Evolutionary conservation across 371 early-diverging fungal genomes (phyloP).

Genomic region (Chytridiales sp.): DNA sequence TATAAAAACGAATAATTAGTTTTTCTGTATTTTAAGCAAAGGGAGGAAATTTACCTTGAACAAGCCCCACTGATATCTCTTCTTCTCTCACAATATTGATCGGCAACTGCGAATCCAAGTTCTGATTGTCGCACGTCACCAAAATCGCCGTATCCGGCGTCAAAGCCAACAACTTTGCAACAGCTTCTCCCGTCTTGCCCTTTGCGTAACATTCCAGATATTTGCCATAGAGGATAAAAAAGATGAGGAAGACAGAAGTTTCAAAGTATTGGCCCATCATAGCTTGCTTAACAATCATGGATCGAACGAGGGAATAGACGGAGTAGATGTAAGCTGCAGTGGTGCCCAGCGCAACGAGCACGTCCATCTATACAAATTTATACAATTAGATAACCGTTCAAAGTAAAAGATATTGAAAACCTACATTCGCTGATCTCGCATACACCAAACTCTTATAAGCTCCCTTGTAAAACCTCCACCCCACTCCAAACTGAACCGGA

Average conservation of each 20-base stretch:
- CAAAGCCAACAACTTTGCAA: constrained; percentile 81
- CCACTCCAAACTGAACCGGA: constrained; percentile 87
- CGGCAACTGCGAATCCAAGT: neutral
- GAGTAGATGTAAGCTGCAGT: constrained; percentile 81
- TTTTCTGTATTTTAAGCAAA: neutral
- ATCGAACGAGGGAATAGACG: constrained; percentile 40
- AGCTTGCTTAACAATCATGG: neutral
- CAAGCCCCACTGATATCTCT: constrained; percentile 30
- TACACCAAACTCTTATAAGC: constrained; percentile 62
- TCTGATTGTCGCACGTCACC: constrained; percentile 42
- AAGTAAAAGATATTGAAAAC: constrained; percentile 4
- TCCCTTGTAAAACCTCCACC: constrained; percentile 73
- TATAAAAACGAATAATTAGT: constrained; percentile 29
- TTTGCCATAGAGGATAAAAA: constrained; percentile 87
- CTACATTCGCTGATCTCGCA: constrained; percentile 41
- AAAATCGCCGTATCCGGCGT: constrained; percentile 76
- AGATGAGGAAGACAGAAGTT: constrained; percentile 85
- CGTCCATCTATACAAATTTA: constrained; percentile 85
- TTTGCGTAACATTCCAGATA: constrained; percentile 91
- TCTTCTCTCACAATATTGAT: constrained; percentile 65
- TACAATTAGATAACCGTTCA: neutral
- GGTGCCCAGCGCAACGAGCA: constrained; percentile 85
- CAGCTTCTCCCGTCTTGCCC: constrained; percentile 82
- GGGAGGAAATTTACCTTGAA: constrained; percentile 27
- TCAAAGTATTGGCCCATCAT: constrained; percentile 72